Evolutionary conservation across 768 basidiomycete species (phyloP), one percentile per base, ranked within the genome.

Genomic region (Tylopilus sp.): DNA sequence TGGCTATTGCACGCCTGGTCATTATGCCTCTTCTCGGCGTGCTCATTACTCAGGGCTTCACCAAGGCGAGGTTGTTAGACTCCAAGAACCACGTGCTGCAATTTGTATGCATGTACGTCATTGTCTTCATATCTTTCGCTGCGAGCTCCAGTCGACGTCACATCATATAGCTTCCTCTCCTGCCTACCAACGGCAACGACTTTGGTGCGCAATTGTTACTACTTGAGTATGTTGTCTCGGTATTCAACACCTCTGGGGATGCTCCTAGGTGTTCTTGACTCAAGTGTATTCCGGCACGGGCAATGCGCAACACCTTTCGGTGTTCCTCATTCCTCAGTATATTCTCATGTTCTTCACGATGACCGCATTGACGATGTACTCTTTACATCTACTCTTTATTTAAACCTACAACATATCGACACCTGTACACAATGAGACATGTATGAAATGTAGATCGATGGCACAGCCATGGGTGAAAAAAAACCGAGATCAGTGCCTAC

Each of bases 261-360:
- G 26, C 33, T 21, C 45, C 31, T 56, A 85, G 77, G 83, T 86
- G 0, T 78, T 76, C 50, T 66, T 86, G 33, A 85, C 83, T 1
- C 83, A 87, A 58, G 77, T 83, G 9, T 80, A 83, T 59, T 85
- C 82, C 41, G 82, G 79, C 2, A 83, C 81, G 1, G 85, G 86
- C 23, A 74, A 69, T 23, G 81, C 83, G 6, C 81, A 83, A 44
- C 77, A 85, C 57, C 66, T 86, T 4, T 73, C 82, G 1, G 72
- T 79, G 6, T 86, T 85, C 60, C 70, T 87, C 41, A 80, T 86
- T 31, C 83, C 82, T 12, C 85, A 75, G 56, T 78, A 76, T 52
- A 50, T 66, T 13, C 58, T 78, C 41, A 72, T 73, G 70, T 64
- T 73, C 11, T 6, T 73, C 18, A 68, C 66, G 35, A 74, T 70